Base-by-base conservation (phyloP, 2,329 filamentous ascomycete species). In the Xylaria sp. region DNA sequence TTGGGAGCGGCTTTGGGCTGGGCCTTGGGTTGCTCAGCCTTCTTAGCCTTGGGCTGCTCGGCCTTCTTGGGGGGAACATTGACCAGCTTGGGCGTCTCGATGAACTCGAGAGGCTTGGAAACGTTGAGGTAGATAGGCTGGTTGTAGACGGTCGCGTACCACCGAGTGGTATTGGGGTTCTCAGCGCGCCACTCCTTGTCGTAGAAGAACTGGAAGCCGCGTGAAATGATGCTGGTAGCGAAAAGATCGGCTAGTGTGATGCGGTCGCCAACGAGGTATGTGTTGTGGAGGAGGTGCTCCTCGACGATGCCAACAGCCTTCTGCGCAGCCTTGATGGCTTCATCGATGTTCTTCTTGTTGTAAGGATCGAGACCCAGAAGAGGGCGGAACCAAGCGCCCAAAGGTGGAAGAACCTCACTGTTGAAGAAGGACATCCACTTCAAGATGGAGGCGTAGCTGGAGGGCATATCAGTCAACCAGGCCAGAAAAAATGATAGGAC, bases 381-480 rank as follows among this genome's bases (percentile, higher is more conserved):
- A 76, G 96, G 96, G 75, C 88, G 88, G 90, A 92, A 96, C 93
- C 93, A 97, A 81, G 82, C 86, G 83, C 87, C 90, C 75, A 98
- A 84, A 74, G 84, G 81, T 73, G 88, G 82, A 75, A 97, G 87
- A 78, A 97, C 81, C 87, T 99, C 95, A 69, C 84, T 82, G 90
- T 98, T 99, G 89, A 92, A 92, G 85, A 91, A 98, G 74, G 95
- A 98, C 91, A 97, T 90, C 96, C 96, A 99, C 85, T 92, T 93
- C 81, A 99, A 88, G 83, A 99, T 99, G 76, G 94, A 94, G 78
- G 96, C 96, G 84, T 98, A 95, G 82, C 88, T 90, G 72, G 9
- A 20, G 20, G 33, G 2, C 28, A 51, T 13, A 59, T 59, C 6
- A 59, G 56, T 26, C 2, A 44, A 20, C 15, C n/a, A 13, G 7